Evolutionary conservation across 805 yeast species (phyloP).

Genomic region (Saturnispora diversa): DNA sequence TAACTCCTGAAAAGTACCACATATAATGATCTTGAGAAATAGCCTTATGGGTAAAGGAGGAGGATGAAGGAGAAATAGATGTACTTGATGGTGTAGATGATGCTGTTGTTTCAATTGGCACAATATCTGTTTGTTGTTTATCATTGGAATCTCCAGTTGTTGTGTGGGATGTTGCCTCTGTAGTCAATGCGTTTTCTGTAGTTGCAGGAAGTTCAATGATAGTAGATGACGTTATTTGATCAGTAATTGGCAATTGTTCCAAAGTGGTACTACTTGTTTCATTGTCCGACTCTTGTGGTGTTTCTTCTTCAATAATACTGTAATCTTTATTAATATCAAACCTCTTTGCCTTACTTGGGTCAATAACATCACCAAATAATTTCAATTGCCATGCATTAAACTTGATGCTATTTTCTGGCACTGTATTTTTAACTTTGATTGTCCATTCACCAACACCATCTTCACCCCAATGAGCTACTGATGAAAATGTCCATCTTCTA

Average conservation of each 20-base stretch:
- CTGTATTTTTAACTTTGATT: conserved; percentile 48
- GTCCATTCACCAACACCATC: conserved; percentile 76
- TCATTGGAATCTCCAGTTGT: not conserved
- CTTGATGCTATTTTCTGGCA: conserved; percentile 30
- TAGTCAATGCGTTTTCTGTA: conserved; percentile 9
- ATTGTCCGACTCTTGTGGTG: conserved; percentile 1
- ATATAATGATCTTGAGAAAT: conserved; percentile 14
- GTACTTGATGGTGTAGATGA: conserved; percentile 10
- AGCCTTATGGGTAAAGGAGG: conserved; percentile 4
- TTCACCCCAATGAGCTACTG: conserved; percentile 98
- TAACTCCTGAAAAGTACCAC: conserved; percentile 41
- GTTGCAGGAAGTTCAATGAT: not conserved
- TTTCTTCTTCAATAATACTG: conserved; percentile 22
- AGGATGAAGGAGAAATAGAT: no score
- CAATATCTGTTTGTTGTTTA: not conserved
- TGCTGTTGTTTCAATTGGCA: not conserved
- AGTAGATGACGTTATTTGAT: not conserved
- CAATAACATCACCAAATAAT: conserved; percentile 73
- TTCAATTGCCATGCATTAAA: conserved; percentile 69
- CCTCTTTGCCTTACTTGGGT: conserved; percentile 51
- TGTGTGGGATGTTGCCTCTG: conserved; percentile 7
- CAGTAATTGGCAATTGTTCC: no score
- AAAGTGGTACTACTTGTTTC: no score
- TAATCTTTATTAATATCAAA: conserved; percentile 46
- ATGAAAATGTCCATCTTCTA: conserved; percentile 82